Base-by-base conservation (phyloP, 2,329 filamentous ascomycete genomes). In the Xylaria sp. region DNA sequence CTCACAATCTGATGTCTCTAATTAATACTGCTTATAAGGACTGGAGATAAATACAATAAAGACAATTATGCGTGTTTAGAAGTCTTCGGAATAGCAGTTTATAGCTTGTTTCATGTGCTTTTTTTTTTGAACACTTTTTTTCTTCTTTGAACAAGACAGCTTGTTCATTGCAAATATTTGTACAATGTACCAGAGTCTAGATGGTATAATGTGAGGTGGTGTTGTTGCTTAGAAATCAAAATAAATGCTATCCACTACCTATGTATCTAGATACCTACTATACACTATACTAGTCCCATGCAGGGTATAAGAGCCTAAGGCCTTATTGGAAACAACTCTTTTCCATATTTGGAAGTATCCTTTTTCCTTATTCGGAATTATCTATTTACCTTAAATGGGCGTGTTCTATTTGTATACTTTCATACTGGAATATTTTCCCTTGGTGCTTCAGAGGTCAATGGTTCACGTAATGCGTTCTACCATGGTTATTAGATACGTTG, bases 221-320 rank as follows among this genome's bases (percentile, higher is more conserved):
- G n/a, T n/a, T n/a, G n/a, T 31, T 51, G 65, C 61, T 65, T 68
- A 68, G 47, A 68, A 68, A 68, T 65, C 65, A 36, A 31, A 22
- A 38, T 22, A n/a, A 7, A 25, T 44, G 22, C n/a, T n/a, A n/a
- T n/a, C n/a, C n/a, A n/a, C n/a, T 36, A 44, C 45, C 36, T 55
- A 61, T 36, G 20, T 42, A 42, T 36, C 39, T 42, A 42, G 15
- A 42, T n/a, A n/a, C n/a, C 39, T n/a, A 15, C 36, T 49, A n/a
- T 3, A n/a, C 13, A 47, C 22, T 2, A n/a, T 6, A n/a, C 6
- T 51, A 51, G 27, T 20, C 29, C 20, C 27, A 15, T 33, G 49
- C 29, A 33, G 6, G 29, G n/a, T 20, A 7, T 31, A 27, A 50
- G 22, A 1, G 33, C 53, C 50, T 13, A 49, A 59, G 22, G 45